phyloP scores from a whole-genome alignment of 306 rosid genomes.

The Fragaria iinumae region DNA sequence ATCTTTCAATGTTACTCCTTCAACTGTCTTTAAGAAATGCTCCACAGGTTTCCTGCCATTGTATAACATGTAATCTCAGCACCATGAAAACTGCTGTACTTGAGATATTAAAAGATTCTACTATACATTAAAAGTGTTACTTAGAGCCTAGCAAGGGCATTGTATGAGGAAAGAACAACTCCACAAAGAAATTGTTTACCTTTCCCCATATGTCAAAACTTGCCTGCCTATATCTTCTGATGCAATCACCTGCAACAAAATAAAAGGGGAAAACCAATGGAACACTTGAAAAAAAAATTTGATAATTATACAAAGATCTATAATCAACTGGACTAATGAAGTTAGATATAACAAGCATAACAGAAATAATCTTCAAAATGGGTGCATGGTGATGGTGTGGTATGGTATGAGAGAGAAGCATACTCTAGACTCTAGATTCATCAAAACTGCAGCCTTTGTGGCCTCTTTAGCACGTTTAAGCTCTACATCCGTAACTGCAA shows the following conservation, averaged over 20 bases:
- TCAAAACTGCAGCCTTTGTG: conserved; percentile 89
- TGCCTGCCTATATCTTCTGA: conserved; percentile 97
- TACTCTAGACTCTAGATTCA: conserved; percentile 98
- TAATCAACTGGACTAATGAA: background rate
- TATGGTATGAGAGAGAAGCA: conserved; percentile 12
- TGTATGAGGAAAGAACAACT: background rate
- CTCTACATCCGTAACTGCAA: conserved; percentile 69
- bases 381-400: background rate
- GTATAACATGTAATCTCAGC: background rate
- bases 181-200: conserved; percentile 44
- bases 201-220: conserved; percentile 91
- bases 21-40: conserved; percentile 76
- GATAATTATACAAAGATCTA: background rate
- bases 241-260: conserved; percentile 61
- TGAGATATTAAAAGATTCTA: background rate
- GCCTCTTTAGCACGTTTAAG: conserved; percentile 87
- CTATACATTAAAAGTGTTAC: background rate
- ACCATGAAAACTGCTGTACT: background rate
- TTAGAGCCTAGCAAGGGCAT: background rate
- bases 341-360: background rate
- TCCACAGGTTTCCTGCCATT: conserved; percentile 82
- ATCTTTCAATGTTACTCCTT: conserved; percentile 70
- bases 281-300: background rate
- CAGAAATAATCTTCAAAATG: background rate
- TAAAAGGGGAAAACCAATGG: background rate